Conservation (phyloP, 345 rosid genomes). For the Noccaea caerulescens region DNA sequence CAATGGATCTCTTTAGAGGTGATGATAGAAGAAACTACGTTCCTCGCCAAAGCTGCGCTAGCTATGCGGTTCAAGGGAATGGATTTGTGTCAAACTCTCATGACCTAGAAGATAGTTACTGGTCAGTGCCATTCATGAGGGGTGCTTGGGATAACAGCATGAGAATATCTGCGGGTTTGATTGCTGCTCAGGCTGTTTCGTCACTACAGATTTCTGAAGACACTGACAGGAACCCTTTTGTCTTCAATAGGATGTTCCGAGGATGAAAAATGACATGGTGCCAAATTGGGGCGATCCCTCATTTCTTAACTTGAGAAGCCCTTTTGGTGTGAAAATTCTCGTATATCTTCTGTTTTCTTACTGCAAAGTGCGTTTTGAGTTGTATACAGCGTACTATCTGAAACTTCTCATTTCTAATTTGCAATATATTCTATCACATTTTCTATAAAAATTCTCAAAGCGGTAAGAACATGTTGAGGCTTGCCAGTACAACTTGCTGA, state of each 20-base stretch:
- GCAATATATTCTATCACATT: not conserved
- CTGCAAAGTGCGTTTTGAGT: not conserved
- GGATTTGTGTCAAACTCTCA: constrained; percentile 60
- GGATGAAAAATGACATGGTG: constrained; percentile 28
- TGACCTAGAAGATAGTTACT: constrained; percentile 47
- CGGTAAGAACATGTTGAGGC: not conserved
- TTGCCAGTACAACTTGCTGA: not conserved
- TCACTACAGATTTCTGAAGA: constrained; percentile 79
- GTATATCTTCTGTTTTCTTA: not conserved
- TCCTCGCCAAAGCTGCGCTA: constrained; percentile 46
- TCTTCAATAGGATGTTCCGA: constrained; percentile 56
- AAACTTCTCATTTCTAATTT: not conserved
- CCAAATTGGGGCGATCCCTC: not conserved
- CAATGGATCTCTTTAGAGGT: constrained; percentile 51
- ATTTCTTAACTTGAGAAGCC: not conserved
- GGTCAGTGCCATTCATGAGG: constrained; percentile 40
- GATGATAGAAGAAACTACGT: constrained; percentile 50
- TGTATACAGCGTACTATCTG: not conserved
- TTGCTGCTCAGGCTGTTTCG: constrained; percentile 86
- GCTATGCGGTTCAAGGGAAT: constrained; percentile 54
- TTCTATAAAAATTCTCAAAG: not conserved
- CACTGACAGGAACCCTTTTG: constrained; percentile 15
- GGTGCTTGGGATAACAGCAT: constrained; percentile 55
- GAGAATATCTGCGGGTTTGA: constrained; percentile 59
- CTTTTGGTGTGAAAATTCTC: not conserved